Conservation (phyloP, 2,329 filamentous ascomycete genomes). For the Trichoderma endophyticum region DNA sequence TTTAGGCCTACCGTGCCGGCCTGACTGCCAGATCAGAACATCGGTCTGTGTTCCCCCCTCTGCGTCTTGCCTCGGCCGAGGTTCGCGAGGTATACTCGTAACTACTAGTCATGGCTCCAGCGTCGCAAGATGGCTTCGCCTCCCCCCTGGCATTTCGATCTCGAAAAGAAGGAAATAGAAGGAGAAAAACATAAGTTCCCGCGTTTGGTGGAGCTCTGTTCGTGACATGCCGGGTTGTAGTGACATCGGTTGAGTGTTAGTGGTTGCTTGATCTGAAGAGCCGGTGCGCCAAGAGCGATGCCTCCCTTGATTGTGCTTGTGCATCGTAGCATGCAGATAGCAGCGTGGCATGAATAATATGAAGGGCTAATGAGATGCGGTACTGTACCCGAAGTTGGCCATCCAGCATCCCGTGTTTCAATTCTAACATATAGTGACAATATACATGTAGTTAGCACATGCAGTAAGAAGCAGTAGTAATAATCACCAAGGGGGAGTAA, state of each 20-base stretch:
- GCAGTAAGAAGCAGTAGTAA: background rate
- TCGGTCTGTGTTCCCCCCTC: background rate
- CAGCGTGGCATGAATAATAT: background rate
- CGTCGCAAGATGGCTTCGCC: constrained; percentile 2
- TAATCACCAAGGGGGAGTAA: background rate
- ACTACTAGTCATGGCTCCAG: background rate
- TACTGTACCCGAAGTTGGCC: background rate
- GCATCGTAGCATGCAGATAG: background rate
- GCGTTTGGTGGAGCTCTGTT: constrained; percentile 9
- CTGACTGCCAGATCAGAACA: constrained; percentile 8
- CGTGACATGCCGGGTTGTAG: background rate
- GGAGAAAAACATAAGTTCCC: constrained; percentile 7
- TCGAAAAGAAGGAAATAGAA: background rate
- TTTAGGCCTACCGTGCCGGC: background rate
- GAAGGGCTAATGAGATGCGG: background rate
- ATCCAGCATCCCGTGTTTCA: background rate
- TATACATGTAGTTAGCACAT: too few relatives aligned
- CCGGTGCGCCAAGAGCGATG: background rate
- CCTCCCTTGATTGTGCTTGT: background rate
- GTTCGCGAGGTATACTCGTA: background rate
- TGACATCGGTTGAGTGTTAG: background rate
- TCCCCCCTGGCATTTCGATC: constrained; percentile 4
- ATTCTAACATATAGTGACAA: background rate
- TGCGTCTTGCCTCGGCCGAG: background rate
- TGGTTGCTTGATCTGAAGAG: background rate